Evolutionary conservation across 2,329 filamentous ascomycete genomes (phyloP).

Genomic region (Lachnellula arida): DNA sequence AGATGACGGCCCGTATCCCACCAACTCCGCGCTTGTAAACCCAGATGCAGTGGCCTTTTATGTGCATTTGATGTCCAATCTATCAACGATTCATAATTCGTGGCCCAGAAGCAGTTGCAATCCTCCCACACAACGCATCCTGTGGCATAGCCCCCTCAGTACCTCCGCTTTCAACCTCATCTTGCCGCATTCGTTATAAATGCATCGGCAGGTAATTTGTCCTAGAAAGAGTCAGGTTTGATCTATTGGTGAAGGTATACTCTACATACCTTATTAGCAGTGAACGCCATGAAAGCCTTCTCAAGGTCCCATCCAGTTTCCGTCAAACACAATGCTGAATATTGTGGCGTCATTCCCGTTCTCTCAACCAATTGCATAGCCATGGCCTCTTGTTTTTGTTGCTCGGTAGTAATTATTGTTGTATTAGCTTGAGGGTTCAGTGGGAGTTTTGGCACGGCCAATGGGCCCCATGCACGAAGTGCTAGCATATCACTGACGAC

Average conservation of each 20-base stretch:
- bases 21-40: slow-evolving; percentile 4
- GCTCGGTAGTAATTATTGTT: slow-evolving; percentile 19
- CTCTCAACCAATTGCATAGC: slow-evolving; percentile 69
- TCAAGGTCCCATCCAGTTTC: slow-evolving; percentile 78
- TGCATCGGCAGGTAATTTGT: slow-evolving; percentile 45
- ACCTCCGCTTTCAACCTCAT: background rate
- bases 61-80: slow-evolving; percentile 1
- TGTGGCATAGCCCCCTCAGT: background rate
- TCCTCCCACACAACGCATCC: background rate
- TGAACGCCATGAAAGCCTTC: slow-evolving; percentile 69
- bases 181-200: slow-evolving; percentile 32
- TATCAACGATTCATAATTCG: background rate
- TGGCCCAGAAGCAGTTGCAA: background rate
- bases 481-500: slow-evolving; percentile 77
- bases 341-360: slow-evolving; percentile 76
- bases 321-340: slow-evolving; percentile 74
- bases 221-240: slow-evolving; percentile 28
- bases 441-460: slow-evolving; percentile 33
- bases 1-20: background rate
- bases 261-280: slow-evolving; percentile 62
- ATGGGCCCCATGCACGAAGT: slow-evolving; percentile 58
- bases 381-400: slow-evolving; percentile 56
- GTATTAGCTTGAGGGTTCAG: slow-evolving; percentile 11
- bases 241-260: background rate
- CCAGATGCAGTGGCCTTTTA: background rate